These are phyloP conservation scores for Globisporangium cylindrosporum DNA, from an alignment of 352 stramenopile species.

Conservation along the genomic window DNA sequence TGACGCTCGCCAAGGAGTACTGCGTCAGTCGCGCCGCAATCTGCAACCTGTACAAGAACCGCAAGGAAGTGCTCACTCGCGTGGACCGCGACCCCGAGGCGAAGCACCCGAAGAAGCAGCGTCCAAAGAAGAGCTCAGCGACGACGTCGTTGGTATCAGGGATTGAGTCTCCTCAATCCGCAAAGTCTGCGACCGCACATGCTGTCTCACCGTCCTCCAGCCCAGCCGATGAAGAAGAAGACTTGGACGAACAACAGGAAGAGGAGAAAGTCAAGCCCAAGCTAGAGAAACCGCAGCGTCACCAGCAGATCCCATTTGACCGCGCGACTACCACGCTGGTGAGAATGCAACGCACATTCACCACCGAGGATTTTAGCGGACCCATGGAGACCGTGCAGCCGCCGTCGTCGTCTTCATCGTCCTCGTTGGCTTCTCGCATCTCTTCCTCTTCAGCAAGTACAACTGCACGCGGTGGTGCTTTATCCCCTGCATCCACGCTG, in stretches of 20 bases:
- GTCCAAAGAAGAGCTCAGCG: background rate
- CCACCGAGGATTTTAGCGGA: constrained; percentile 7
- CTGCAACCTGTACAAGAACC: constrained; percentile 61
- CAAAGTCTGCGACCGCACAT: background rate
- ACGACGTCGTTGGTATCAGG: background rate
- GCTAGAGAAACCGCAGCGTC: background rate
- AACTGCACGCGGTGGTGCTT: background rate
- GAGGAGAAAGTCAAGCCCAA: constrained; percentile 3
- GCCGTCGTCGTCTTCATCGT: background rate
- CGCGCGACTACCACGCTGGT: background rate
- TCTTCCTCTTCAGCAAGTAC: background rate
- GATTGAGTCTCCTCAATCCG: background rate
- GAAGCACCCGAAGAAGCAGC: constrained; percentile 24
- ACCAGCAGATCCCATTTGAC: background rate
- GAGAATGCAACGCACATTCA: background rate
- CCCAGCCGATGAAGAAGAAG: background rate
- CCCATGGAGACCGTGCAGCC: constrained; percentile 2
- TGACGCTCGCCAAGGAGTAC: constrained; percentile 45
- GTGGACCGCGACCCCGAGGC: constrained; percentile 23
- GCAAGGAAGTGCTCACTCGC: constrained; percentile 40
- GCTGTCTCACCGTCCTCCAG: background rate
- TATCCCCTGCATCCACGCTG: background rate
- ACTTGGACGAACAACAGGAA: background rate
- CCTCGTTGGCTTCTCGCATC: background rate
- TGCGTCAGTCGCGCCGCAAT: constrained; percentile 46